Percentiles rank a stretch among this genome's conserved stretches.
These are phyloP conservation scores for Marasmius tenuissimus DNA, from an alignment of 1,284 basidiomycete species.

Conservation along the genomic window DNA sequence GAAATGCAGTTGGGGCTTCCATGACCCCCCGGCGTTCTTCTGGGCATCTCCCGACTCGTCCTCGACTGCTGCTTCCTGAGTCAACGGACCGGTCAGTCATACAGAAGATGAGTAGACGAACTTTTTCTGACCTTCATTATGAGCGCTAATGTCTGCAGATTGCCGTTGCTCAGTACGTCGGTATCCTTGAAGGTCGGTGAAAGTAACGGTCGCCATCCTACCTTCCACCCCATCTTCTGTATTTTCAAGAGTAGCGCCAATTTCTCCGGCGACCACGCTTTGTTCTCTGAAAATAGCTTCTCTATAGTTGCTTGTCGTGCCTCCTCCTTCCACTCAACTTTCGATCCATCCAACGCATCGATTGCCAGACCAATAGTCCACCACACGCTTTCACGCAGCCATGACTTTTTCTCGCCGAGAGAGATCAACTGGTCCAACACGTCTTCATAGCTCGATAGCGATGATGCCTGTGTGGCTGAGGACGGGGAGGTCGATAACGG, in stretches of 20 bases:
- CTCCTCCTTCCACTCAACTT: slow-evolving; percentile 72
- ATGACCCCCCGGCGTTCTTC: slow-evolving; percentile 59
- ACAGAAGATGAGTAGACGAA: slow-evolving; percentile 7
- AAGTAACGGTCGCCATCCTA: slow-evolving; percentile 71
- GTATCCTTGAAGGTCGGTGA: slow-evolving; percentile 77
- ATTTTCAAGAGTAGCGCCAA: slow-evolving; percentile 79
- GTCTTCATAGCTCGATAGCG: slow-evolving; percentile 60
- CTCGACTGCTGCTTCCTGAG: slow-evolving; percentile 59
- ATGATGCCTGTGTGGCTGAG: slow-evolving; percentile 52
- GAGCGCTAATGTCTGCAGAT: slow-evolving; percentile 73
- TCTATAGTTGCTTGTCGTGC: slow-evolving; percentile 56
- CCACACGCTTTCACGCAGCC: slow-evolving; percentile 91
- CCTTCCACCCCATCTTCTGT: slow-evolving; percentile 57
- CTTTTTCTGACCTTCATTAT: slow-evolving; percentile 68
- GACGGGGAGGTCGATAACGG: slow-evolving; percentile 54
- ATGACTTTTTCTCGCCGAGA: slow-evolving; percentile 83
- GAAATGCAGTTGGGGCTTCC: slow-evolving; percentile 92
- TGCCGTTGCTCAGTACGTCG: slow-evolving; percentile 66
- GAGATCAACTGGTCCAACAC: slow-evolving; percentile 66
- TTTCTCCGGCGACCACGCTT: slow-evolving; percentile 85
- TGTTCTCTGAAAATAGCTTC: slow-evolving; percentile 54
- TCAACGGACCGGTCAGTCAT: not conserved
- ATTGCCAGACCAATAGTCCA: slow-evolving; percentile 76
- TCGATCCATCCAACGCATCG: slow-evolving; percentile 56
- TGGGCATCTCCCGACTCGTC: slow-evolving; percentile 47